Base-by-base conservation (phyloP, 2,329 filamentous ascomycete genomes). In the Phyllosticta citriasiana region DNA sequence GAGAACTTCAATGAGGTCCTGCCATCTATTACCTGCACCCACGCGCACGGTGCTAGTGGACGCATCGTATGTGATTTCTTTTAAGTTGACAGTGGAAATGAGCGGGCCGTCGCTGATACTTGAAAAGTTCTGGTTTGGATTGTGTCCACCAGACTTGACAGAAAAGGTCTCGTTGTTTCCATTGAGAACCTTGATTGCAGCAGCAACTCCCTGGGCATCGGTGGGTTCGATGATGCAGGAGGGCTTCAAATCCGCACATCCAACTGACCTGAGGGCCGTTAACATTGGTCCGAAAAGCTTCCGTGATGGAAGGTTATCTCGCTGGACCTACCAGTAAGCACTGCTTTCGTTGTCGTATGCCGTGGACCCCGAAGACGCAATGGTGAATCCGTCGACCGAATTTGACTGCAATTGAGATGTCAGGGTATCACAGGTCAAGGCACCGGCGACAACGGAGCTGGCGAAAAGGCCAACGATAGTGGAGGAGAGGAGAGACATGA, bases 111-210 rank as follows among this genome's bases (percentile, higher is more conserved):
- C 73, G 53, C 76, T 72, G 53, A 78, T 75, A 65, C 75, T 78
- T 3, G 76, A 73, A 62, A 78, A 79, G 35, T 76, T 75, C 62
- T 76, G 75, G 62, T 78, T 79, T 1, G 75, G 76, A 61, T 76
- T 76, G 66, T 80, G 78, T 0, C 77, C 77, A 7, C 80, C 81
- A 9, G 78, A 76, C 67, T 80, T 77, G 70, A 84, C 76, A 24
- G 82, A 84, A 55, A 86, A 82, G 52, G 76, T 76, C 35, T 76
- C 69, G 7, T 74, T 75, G 22, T 72, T 74, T 16, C 51, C 19
- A 24, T 64, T 62, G 12, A 85, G 74, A 30, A 80, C 73, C 26
- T 74, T 76, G 55, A 86, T 74, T n/a, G 82, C 76, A 9, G 75
- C 73, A 0, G 81, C 75, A 47, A 85, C 80, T 66, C 85, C 80